Evolutionary conservation across 139 green algal species (phyloP).

Genomic region (Chlorella sp.): DNA sequence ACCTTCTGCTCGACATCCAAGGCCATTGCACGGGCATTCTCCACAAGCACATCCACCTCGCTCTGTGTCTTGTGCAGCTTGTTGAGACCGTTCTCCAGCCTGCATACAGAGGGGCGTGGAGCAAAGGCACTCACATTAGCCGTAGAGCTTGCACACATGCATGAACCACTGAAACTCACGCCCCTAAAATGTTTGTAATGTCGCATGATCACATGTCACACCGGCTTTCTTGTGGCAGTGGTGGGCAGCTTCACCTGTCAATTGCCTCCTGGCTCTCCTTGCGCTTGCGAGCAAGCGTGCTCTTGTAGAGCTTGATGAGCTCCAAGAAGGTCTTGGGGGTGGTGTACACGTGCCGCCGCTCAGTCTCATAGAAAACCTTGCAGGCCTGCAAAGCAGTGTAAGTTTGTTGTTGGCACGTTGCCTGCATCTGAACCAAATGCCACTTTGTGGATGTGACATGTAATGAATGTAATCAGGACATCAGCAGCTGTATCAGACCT

Average conservation of each 20-base stretch:
- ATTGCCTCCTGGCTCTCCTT: constrained; percentile 38
- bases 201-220: too few relatives aligned
- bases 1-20: constrained; percentile 87
- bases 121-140: not conserved
- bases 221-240: too few relatives aligned
- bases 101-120: constrained; percentile 34
- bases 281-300: constrained; percentile 57
- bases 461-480: too few relatives aligned
- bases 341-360: constrained; percentile 80
- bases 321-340: constrained; percentile 89
- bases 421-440: too few relatives aligned
- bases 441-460: too few relatives aligned
- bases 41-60: constrained; percentile 84
- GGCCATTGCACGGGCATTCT: constrained; percentile 75
- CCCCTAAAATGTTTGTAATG: too few relatives aligned
- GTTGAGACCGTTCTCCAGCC: constrained; percentile 74
- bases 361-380: constrained; percentile 60
- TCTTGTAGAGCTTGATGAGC: constrained; percentile 90
- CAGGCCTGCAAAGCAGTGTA: too few relatives aligned
- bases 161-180: too few relatives aligned
- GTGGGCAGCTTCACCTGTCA: too few relatives aligned
- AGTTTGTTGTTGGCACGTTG: too few relatives aligned
- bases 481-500: too few relatives aligned
- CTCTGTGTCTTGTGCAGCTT: constrained; percentile 77
- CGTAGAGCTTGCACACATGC: not conserved